Conservation (phyloP, 1,139 yeast genomes). For the Candida tropicalis region DNA sequence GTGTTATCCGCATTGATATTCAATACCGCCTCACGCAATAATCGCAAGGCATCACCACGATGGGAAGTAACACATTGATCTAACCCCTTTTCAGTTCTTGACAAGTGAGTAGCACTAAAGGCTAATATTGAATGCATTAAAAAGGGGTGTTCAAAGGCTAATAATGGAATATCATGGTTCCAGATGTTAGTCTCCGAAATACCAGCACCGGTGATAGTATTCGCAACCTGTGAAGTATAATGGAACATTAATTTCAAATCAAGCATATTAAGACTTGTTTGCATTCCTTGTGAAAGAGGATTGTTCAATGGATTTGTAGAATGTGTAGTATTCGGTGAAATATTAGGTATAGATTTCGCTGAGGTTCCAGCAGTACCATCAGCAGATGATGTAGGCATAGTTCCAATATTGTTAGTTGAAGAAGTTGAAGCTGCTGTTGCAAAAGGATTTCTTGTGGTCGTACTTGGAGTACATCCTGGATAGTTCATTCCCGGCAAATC, state of each 20-base stretch:
- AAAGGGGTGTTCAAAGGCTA: conserved; percentile 87
- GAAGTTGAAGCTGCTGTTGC: neutral
- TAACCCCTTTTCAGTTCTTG: conserved; percentile 73
- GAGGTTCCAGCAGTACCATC: too few relatives aligned
- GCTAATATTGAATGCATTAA: conserved; percentile 90
- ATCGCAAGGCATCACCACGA: conserved; percentile 80
- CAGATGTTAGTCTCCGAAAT: conserved; percentile 85
- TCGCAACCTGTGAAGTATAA: conserved; percentile 81
- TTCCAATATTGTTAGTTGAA: neutral
- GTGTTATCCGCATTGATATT: conserved; percentile 83
- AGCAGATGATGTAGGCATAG: neutral
- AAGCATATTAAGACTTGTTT: conserved; percentile 58
- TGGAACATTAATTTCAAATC: conserved; percentile 86
- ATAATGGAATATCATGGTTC: conserved; percentile 83
- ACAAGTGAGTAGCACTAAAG: conserved; percentile 87
- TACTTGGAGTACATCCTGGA: neutral
- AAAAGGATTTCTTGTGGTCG: neutral
- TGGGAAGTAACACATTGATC: conserved; percentile 87
- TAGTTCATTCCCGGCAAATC: neutral
- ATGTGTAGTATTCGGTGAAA: conserved; percentile 29
- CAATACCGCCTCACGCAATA: conserved; percentile 81
- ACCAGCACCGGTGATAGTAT: conserved; percentile 88
- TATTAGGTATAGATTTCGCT: conserved; percentile 24
- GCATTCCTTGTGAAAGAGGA: conserved; percentile 21
- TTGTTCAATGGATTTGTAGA: conserved; percentile 11